These are phyloP conservation scores for Nemania serpens DNA, from an alignment of 2,329 filamentous ascomycete species.

Conservation along the genomic window DNA sequence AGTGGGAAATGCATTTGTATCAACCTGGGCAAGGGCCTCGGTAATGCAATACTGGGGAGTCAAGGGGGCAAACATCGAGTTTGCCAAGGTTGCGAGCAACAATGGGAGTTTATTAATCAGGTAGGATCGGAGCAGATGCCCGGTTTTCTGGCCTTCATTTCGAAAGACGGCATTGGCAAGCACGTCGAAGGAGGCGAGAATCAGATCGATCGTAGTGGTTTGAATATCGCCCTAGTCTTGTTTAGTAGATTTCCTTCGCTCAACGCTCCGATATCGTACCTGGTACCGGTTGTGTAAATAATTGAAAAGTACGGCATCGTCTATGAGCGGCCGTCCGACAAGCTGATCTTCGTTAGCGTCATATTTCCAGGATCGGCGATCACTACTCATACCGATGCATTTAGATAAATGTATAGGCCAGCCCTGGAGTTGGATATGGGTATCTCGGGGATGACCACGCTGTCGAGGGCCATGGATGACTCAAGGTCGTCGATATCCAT, in stretches of 20 bases:
- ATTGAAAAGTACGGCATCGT: slow-evolving; percentile 77
- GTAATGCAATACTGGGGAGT: slow-evolving; percentile 72
- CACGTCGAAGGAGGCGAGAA: slow-evolving; percentile 87
- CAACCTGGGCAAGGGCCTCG: slow-evolving; percentile 78
- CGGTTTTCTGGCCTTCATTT: slow-evolving; percentile 59
- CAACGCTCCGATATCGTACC: slow-evolving; percentile 48
- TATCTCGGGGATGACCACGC: slow-evolving; percentile 63
- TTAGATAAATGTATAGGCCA: slow-evolving; percentile 84
- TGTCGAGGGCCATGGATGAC: slow-evolving; percentile 60
- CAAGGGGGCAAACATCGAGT: slow-evolving; percentile 75
- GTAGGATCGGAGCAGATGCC: slow-evolving; percentile 82
- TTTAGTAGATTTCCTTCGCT: slow-evolving; percentile 37
- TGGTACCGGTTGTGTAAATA: slow-evolving; percentile 86
- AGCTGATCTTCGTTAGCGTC: slow-evolving; percentile 59
- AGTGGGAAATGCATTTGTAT: slow-evolving; percentile 74
- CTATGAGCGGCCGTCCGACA: slow-evolving; percentile 78
- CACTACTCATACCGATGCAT: slow-evolving; percentile 68
- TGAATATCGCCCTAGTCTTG: slow-evolving; percentile 70
- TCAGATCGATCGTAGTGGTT: slow-evolving; percentile 77
- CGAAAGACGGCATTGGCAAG: slow-evolving; percentile 84
- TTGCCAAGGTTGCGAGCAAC: slow-evolving; percentile 56
- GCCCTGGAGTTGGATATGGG: slow-evolving; percentile 76
- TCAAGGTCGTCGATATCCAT: slow-evolving; percentile 63
- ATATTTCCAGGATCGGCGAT: neutral
- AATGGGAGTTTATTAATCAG: slow-evolving; percentile 71